These are phyloP conservation scores for Eutrema japonicum DNA, from an alignment of 345 rosid species.

Conservation along the genomic window DNA sequence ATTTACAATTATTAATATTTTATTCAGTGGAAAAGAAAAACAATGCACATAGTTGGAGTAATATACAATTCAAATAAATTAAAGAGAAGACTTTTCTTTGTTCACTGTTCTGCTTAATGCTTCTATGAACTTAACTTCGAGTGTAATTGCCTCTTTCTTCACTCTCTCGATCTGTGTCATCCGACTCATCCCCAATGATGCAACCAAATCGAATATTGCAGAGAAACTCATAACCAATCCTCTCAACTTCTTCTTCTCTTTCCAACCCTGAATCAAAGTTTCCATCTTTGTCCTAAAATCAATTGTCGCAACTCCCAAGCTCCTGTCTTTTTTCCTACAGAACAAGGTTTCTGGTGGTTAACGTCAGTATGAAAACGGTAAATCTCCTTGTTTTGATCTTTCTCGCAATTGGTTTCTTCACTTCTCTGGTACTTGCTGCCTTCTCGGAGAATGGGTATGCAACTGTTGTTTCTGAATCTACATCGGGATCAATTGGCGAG, in stretches of 20 bases:
- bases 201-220: conserved; percentile 31
- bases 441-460: conserved; percentile 12
- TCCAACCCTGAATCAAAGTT: conserved; percentile 14
- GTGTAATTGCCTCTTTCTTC: conserved; percentile 26
- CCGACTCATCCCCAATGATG: conserved; percentile 25
- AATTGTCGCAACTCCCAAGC: conserved; percentile 21
- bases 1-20: too few species aligned
- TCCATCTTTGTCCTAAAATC: conserved; percentile 32
- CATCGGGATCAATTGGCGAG: conserved; percentile 11
- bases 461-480: neutral
- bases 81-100: conserved; percentile 29
- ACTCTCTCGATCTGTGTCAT: conserved; percentile 25
- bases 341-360: conserved; percentile 7
- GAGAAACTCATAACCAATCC: neutral
- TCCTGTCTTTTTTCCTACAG: conserved; percentile 30
- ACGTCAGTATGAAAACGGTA: conserved; percentile 37
- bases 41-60: too few species aligned
- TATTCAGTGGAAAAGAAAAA: too few species aligned
- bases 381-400: conserved; percentile 31
- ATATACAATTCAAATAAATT: too few species aligned
- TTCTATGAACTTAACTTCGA: conserved; percentile 8
- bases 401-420: neutral
- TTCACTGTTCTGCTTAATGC: conserved; percentile 18
- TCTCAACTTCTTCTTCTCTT: neutral
- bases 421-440: conserved; percentile 18